A percentile compares a stretch with the other conserved stretches of the same genome.
These are phyloP conservation scores for Claviceps pusilla DNA, from an alignment of 2,329 filamentous ascomycete genomes.

Conservation along the genomic window DNA sequence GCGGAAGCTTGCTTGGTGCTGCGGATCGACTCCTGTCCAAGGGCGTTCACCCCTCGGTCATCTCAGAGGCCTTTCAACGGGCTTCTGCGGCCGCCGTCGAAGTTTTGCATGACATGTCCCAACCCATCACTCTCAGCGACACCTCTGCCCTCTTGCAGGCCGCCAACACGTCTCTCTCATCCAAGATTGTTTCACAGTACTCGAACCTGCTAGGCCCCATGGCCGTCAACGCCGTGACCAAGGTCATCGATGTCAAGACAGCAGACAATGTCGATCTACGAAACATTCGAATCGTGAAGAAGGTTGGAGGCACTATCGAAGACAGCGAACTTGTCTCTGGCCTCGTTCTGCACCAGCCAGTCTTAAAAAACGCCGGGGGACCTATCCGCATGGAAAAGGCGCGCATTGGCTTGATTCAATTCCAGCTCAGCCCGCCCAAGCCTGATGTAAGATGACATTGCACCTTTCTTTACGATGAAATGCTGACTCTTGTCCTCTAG, in stretches of 20 bases:
- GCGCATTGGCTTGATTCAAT: slow-evolving; percentile 90
- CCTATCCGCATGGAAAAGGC: slow-evolving; percentile 94
- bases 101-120: slow-evolving; percentile 87
- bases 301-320: slow-evolving; percentile 93
- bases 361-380: slow-evolving; percentile 85
- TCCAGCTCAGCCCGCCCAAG: slow-evolving; percentile 95
- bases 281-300: slow-evolving; percentile 95
- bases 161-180: slow-evolving; percentile 90
- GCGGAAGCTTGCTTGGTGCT: slow-evolving; percentile 82
- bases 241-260: slow-evolving; percentile 88
- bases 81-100: slow-evolving; percentile 79
- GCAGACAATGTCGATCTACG: slow-evolving; percentile 93
- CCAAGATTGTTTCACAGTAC: slow-evolving; percentile 97
- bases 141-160: slow-evolving; percentile 85
- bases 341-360: slow-evolving; percentile 77
- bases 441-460: slow-evolving; percentile 57
- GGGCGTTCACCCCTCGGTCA: slow-evolving; percentile 93
- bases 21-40: slow-evolving; percentile 83
- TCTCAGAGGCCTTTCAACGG: slow-evolving; percentile 93
- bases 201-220: slow-evolving; percentile 91
- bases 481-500: slow-evolving; percentile 22
- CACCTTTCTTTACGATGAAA: neutral
- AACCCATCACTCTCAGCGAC: slow-evolving; percentile 78
- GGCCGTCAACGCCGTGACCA: slow-evolving; percentile 91
- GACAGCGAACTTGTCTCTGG: slow-evolving; percentile 96